Conservation (phyloP, 2,329 filamentous ascomycete genomes). For the Ophiosphaerella korrae region DNA sequence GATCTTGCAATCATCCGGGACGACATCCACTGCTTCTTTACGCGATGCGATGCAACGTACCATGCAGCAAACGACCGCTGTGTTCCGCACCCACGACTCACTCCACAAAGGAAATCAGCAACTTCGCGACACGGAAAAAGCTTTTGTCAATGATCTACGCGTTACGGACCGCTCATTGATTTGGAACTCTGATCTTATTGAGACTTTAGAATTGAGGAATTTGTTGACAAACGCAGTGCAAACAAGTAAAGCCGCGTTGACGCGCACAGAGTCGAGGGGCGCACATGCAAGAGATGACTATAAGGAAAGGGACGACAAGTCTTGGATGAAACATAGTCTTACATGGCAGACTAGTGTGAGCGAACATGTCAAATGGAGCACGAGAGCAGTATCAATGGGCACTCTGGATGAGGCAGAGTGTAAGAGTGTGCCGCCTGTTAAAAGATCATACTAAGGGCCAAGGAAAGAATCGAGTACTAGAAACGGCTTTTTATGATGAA, state of each 20-base stretch:
- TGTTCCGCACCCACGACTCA: conserved; percentile 52
- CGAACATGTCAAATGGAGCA: conserved; percentile 49
- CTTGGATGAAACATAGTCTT: conserved; percentile 56
- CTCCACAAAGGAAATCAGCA: conserved; percentile 40
- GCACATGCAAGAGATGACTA: conserved; percentile 57
- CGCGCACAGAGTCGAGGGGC: conserved; percentile 53
- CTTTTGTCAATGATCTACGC: conserved; percentile 44
- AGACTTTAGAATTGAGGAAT: conserved; percentile 55
- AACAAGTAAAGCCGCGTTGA: conserved; percentile 52
- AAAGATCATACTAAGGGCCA: conserved; percentile 38
- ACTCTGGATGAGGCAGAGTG: conserved; percentile 55
- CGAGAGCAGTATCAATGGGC: conserved; percentile 49
- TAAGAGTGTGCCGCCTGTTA: conserved; percentile 43
- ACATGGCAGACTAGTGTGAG: conserved; percentile 52
- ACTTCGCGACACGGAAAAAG: conserved; percentile 43
- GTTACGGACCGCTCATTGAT: conserved; percentile 53
- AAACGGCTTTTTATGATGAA: no score
- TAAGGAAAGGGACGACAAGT: conserved; percentile 48
- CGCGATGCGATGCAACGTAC: conserved; percentile 52
- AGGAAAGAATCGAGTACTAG: no score
- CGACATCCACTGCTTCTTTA: conserved; percentile 45
- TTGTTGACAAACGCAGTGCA: conserved; percentile 54
- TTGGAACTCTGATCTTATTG: conserved; percentile 57
- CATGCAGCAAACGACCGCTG: conserved; percentile 54
- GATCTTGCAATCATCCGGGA: conserved; percentile 46